A percentile compares a stretch with the other conserved stretches of the same genome.
Evolutionary conservation across 345 rosid species (phyloP).

Genomic region (Linum usitatissimum): DNA sequence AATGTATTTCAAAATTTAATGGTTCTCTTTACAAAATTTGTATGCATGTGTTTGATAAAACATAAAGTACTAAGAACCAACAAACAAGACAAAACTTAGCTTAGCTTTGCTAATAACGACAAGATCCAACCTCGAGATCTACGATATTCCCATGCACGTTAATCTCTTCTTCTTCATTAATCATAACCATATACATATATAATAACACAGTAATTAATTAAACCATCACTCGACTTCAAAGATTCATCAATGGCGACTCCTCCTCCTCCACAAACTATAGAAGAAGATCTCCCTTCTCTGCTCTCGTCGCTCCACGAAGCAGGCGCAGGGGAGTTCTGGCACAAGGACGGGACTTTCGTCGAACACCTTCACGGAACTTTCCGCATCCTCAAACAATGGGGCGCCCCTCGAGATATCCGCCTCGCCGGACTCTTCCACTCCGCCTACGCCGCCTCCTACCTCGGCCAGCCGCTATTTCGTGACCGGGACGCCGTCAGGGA

Average conservation of each 20-base stretch:
- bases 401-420: not conserved
- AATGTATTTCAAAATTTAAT: no score
- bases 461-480: not conserved
- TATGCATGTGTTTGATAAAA: no score
- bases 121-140: no score
- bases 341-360: not conserved
- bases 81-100: no score
- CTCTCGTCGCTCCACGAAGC: not conserved
- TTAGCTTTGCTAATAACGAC: no score
- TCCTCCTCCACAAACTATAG: not conserved
- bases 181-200: no score
- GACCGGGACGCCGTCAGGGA: not conserved
- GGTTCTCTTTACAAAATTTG: not conserved
- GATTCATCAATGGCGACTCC: no score
- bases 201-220: no score
- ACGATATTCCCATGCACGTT: no score
- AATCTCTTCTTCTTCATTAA: no score
- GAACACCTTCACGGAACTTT: not conserved
- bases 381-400: not conserved
- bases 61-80: no score
- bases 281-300: not conserved
- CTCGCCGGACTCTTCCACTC: not conserved
- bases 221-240: no score
- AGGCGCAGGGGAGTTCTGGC: not conserved
- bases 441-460: constrained; percentile 1